Evolutionary conservation across 371 early-diverging fungal species (phyloP), one percentile per base, ranked within the genome.

Genomic region (Mortierella sp.): DNA sequence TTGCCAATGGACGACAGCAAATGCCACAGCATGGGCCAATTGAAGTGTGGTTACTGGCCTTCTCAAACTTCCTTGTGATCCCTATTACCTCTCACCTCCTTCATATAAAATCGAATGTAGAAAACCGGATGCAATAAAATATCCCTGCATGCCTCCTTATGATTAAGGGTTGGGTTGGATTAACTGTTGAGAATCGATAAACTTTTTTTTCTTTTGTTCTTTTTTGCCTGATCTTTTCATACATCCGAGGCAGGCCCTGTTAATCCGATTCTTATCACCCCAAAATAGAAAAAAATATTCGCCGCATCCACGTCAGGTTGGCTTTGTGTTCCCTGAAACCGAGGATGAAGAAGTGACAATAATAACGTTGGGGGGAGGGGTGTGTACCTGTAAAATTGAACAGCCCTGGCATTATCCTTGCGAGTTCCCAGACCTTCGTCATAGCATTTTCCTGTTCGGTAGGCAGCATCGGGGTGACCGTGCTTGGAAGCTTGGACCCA

Each of bases 401-500:
- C 85, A n/a, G 93, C 90, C 45, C 91, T 88, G 28, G 89, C 78
- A 77, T 81, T 84, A 66, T 91, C 92, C 74, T 85, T 88, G 57
- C 89, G 77, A 67, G 88, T 87, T 3, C 93, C 93, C 58, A 89
- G 68, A 24, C 91, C 92, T 77, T 91, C 89, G 65, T 93, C 93
- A 73, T 92, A 90, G 69, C 91, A 92, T 57, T 90, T 90, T n/a
- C 88, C 93, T 33, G 90, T 88, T 65, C 92, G 87, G 70, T 90
- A 92, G n/a, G 92, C 91, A 10, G 90, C 92, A 75, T 90, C 91
- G 8, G 91, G 87, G 69, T 92, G 92, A 50, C 87, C 88, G 75
- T 91, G 92, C 61, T 91, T 92, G 16, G 90, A 87, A 15, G 92
- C 92, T 71, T 90, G 90, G 13, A 90, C 88, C 85, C 90, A 92